A percentile compares a stretch with the other conserved stretches of the same genome.
Conservation (phyloP, 2,329 filamentous ascomycete genomes). For the Pseudogymnoascus sp. region DNA sequence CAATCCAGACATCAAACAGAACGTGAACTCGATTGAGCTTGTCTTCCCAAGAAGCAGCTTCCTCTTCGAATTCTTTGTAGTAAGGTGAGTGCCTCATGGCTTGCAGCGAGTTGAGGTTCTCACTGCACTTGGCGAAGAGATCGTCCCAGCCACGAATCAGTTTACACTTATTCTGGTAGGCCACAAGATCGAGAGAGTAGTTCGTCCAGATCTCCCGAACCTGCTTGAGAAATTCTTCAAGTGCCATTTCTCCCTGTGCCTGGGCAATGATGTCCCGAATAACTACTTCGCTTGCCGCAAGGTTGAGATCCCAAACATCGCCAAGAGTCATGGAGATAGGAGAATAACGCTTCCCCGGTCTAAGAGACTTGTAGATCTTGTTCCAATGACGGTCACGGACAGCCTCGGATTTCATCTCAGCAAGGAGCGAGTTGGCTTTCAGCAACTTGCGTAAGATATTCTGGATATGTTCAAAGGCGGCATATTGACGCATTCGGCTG, state of each 20-base stretch:
- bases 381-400: conserved; percentile 95
- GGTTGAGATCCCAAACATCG: conserved; percentile 95
- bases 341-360: conserved; percentile 87
- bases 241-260: conserved; percentile 93
- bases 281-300: conserved; percentile 75
- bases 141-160: conserved; percentile 98
- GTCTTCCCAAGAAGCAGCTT: conserved; percentile 94
- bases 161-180: conserved; percentile 96
- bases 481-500: conserved; percentile 96
- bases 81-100: conserved; percentile 99
- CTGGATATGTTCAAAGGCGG: conserved; percentile 98
- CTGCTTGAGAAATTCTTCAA: conserved; percentile 94
- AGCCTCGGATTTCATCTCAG: conserved; percentile 91
- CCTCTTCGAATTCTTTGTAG: conserved; percentile 98
- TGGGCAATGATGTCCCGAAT: conserved; percentile 92
- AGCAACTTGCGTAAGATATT: conserved; percentile 78
- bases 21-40: conserved; percentile 96
- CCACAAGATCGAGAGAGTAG: conserved; percentile 87
- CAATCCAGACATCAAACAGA: conserved; percentile 98
- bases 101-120: conserved; percentile 94
- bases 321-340: conserved; percentile 92
- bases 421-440: conserved; percentile 81
- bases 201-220: conserved; percentile 96
- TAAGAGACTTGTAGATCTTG: conserved; percentile 94
- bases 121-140: conserved; percentile 94